These are phyloP conservation scores for Thymus mandschuricus DNA, from an alignment of 257 asterid genomes.

Conservation along the genomic window DNA sequence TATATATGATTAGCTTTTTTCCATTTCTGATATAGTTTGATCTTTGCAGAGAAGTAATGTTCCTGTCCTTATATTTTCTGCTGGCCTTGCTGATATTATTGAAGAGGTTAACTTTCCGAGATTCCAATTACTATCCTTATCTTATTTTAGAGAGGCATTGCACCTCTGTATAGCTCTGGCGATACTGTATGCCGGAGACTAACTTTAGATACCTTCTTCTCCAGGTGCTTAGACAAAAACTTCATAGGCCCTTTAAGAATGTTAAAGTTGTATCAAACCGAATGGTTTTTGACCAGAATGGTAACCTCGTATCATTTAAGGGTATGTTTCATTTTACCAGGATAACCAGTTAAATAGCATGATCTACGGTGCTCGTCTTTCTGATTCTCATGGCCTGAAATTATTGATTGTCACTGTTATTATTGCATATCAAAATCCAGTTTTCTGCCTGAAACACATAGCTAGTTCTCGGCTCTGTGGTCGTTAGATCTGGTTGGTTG, in stretches of 20 bases:
- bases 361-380: not conserved
- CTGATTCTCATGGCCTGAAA: not conserved
- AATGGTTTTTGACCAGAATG: conserved; percentile 81
- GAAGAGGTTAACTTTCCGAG: conserved; percentile 73
- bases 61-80: conserved; percentile 92
- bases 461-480: not conserved
- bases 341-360: conserved; percentile 13
- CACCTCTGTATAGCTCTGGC: not conserved
- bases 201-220: conserved; percentile 32
- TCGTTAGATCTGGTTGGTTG: conserved; percentile 17
- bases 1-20: conserved; percentile 6
- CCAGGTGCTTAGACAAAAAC: conserved; percentile 90
- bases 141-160: conserved; percentile 23
- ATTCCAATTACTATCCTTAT: conserved; percentile 26
- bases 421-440: not conserved
- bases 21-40: conserved; percentile 28
- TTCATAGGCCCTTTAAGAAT: conserved; percentile 82
- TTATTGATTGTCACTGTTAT: conserved; percentile 8
- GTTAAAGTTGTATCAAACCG: conserved; percentile 83
- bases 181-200: conserved; percentile 28
- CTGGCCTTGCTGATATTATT: conserved; percentile 94
- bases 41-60: conserved; percentile 70
- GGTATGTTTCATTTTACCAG: conserved; percentile 42
- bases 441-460: conserved; percentile 5
- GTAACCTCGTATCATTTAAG: conserved; percentile 70